phyloP scores from a whole-genome alignment of 345 rosid genomes.

The Streptanthus diversifolius region DNA sequence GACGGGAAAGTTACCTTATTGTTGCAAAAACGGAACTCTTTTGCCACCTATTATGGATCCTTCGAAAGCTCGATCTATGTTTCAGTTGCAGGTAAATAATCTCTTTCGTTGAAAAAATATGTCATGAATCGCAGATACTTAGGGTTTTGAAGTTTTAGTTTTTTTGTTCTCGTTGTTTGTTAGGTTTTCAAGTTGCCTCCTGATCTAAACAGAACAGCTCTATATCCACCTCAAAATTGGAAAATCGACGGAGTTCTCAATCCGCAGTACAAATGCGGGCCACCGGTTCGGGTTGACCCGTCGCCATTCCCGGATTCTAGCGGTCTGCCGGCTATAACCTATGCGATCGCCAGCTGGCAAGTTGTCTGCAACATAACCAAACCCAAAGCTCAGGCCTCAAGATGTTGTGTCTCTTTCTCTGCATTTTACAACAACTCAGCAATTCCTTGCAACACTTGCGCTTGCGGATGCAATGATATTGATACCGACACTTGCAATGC shows the following conservation, averaged over 20 bases:
- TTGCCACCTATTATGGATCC: conserved; percentile 66
- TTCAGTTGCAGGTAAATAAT: conserved; percentile 60
- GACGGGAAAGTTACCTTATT: conserved; percentile 63
- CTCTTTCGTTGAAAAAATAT: neutral
- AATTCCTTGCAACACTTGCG: conserved; percentile 86
- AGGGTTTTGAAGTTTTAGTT: neutral
- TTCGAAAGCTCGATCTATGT: conserved; percentile 50
- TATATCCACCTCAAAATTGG: conserved; percentile 75
- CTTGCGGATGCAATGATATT: conserved; percentile 69
- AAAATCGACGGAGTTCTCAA: conserved; percentile 58
- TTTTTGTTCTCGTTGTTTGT: neutral
- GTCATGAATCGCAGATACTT: neutral
- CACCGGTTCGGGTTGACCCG: conserved; percentile 72
- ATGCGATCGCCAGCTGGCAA: conserved; percentile 74
- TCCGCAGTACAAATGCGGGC: conserved; percentile 66
- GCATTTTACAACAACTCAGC: conserved; percentile 77
- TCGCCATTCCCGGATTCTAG: conserved; percentile 65
- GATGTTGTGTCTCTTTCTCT: conserved; percentile 93
- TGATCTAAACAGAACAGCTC: conserved; percentile 54
- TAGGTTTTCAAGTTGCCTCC: conserved; percentile 67
- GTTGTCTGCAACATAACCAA: conserved; percentile 73
- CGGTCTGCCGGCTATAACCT: conserved; percentile 50
- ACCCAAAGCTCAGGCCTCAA: conserved; percentile 52
- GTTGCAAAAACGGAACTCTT: conserved; percentile 74
- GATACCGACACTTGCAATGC: conserved; percentile 50